These are phyloP conservation scores for Paramicrosporidium saccamoebae DNA, from an alignment of 371 early-diverging fungal species.

Conservation along the genomic window DNA sequence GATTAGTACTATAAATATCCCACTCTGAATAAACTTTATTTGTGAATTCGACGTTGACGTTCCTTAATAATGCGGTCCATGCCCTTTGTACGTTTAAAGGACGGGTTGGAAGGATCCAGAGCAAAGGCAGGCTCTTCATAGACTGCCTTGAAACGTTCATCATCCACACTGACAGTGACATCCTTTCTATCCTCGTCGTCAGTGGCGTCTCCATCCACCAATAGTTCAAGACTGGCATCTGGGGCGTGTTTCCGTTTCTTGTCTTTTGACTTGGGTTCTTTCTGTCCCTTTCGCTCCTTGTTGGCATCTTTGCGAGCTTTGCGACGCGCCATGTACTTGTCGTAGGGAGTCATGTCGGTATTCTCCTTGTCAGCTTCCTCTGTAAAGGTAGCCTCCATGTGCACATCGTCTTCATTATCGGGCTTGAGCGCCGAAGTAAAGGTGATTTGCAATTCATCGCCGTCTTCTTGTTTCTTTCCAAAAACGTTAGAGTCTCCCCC, in stretches of 20 bases:
- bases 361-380: conserved; percentile 24
- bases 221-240: conserved; percentile 42
- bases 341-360: conserved; percentile 35
- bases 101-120: conserved; percentile 80
- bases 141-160: conserved; percentile 52
- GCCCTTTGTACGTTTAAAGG: no score
- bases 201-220: conserved; percentile 19
- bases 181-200: conserved; percentile 23
- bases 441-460: conserved; percentile 10
- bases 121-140: conserved; percentile 56
- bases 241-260: conserved; percentile 15
- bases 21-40: no score
- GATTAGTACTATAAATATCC: no score
- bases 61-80: no score
- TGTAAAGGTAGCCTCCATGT: conserved; percentile 83
- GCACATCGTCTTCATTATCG: conserved; percentile 12
- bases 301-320: conserved; percentile 3
- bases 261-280: conserved; percentile 7
- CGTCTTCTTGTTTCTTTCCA: conserved; percentile 6
- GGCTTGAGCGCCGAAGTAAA: conserved; percentile 2
- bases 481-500: conserved; percentile 2
- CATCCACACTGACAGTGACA: conserved; percentile 43
- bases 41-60: no score
- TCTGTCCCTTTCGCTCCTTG: not conserved
- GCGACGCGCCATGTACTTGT: conserved; percentile 38